A percentile compares a stretch with the other conserved stretches of the same genome.
Evolutionary conservation across 2,329 filamentous ascomycete genomes (phyloP).

Genomic region (Pseudogymnoascus pannorum): DNA sequence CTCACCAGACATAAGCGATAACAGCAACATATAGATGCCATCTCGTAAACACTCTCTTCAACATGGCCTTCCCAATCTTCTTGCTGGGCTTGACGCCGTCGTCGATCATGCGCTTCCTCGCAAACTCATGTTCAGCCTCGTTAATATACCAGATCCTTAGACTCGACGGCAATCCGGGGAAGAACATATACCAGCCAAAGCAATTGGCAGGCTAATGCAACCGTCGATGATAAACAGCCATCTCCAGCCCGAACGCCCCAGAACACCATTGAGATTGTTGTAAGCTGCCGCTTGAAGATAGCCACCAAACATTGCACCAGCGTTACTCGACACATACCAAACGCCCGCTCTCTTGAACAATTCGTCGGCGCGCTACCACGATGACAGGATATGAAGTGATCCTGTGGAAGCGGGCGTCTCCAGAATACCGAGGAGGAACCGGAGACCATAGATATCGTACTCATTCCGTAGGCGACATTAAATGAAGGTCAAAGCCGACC

Average conservation of each 20-base stretch:
- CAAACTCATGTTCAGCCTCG: constrained; percentile 18
- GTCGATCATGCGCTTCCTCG: constrained; percentile 19
- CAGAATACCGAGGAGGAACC: constrained; percentile 8
- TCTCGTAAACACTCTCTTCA: constrained; percentile 24
- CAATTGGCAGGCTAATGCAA: constrained; percentile 25
- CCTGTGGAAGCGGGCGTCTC: constrained; percentile 5
- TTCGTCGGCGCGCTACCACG: constrained; percentile 9
- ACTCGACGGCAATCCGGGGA: constrained; percentile 21
- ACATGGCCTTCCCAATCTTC: constrained; percentile 19
- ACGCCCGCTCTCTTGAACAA: constrained; percentile 2
- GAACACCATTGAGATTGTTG: constrained; percentile 21
- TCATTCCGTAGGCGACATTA: constrained; percentile 2
- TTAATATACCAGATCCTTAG: constrained; percentile 20
- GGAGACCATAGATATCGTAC: constrained; percentile 5
- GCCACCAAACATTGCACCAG: constrained; percentile 8
- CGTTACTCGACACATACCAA: constrained; percentile 1
- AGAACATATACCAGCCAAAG: constrained; percentile 20
- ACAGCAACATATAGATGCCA: constrained; percentile 28
- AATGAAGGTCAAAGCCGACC: constrained; percentile 2
- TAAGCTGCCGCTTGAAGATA: constrained; percentile 24
- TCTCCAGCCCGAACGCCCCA: constrained; percentile 22
- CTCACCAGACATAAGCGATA: constrained; percentile 22
- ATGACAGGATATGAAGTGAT: constrained; percentile 11
- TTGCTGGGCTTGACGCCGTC: constrained; percentile 12
- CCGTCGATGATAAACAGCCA: constrained; percentile 28